These are phyloP conservation scores for Calamus simplicifolius DNA, from an alignment of 176 grass and related monocot genomes.

Conservation along the genomic window DNA sequence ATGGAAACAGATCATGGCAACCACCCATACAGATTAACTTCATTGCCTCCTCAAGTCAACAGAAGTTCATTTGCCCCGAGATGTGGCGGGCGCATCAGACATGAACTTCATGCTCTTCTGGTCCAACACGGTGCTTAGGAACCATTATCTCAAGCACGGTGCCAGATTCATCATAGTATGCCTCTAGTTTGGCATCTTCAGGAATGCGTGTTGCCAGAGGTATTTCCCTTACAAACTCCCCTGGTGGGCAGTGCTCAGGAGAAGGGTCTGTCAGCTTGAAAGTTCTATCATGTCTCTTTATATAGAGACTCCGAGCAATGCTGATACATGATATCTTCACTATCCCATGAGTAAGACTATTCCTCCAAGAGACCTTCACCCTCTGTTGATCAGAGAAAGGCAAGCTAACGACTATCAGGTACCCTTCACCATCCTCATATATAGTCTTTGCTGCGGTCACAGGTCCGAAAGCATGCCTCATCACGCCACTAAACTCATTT, in stretches of 20 bases:
- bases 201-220: slow-evolving; percentile 69
- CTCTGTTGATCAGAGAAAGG: slow-evolving; percentile 74
- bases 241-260: slow-evolving; percentile 91
- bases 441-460: slow-evolving; percentile 87
- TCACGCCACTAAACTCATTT: slow-evolving; percentile 79
- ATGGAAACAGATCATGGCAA: neutral
- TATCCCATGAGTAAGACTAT: slow-evolving; percentile 67
- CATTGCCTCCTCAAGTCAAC: slow-evolving; percentile 18
- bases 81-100: slow-evolving; percentile 73
- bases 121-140: slow-evolving; percentile 68
- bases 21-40: slow-evolving; percentile 4
- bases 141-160: slow-evolving; percentile 83
- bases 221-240: slow-evolving; percentile 87
- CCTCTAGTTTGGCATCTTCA: slow-evolving; percentile 76
- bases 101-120: slow-evolving; percentile 94
- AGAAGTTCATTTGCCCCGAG: slow-evolving; percentile 50
- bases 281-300: slow-evolving; percentile 80
- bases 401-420: slow-evolving; percentile 86
- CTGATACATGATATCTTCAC: slow-evolving; percentile 77
- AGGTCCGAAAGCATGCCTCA: slow-evolving; percentile 70
- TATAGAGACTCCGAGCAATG: slow-evolving; percentile 45
- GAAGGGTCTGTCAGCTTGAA: slow-evolving; percentile 69
- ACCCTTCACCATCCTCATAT: slow-evolving; percentile 82
- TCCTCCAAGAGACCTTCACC: slow-evolving; percentile 93
- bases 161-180: slow-evolving; percentile 75